Evolutionary conservation across 2,329 filamentous ascomycete species (phyloP).

Genomic region (Colletotrichum zoysiae): DNA sequence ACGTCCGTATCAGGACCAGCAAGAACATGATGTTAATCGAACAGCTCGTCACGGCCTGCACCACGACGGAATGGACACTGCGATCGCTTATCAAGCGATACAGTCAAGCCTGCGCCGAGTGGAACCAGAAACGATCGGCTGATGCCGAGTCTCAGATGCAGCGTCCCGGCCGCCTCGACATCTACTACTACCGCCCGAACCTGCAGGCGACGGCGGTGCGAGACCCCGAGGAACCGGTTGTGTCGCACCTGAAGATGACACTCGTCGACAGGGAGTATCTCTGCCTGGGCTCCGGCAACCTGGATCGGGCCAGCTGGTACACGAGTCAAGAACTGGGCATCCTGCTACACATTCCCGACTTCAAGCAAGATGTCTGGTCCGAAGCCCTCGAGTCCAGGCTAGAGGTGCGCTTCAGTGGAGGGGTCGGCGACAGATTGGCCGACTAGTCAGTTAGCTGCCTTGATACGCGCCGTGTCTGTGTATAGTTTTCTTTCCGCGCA

Average conservation of each 20-base stretch:
- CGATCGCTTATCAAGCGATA: conserved; percentile 70
- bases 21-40: conserved; percentile 81
- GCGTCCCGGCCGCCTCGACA: conserved; percentile 63
- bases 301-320: conserved; percentile 88
- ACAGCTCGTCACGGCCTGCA: conserved; percentile 84
- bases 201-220: conserved; percentile 44
- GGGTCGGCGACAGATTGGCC: conserved; percentile 3
- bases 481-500: not conserved
- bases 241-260: conserved; percentile 83
- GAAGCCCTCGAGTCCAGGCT: conserved; percentile 53
- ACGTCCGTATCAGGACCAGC: conserved; percentile 77
- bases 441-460: conserved; percentile 33
- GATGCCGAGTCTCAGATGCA: conserved; percentile 59
- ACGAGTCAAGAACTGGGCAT: conserved; percentile 88
- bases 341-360: conserved; percentile 61
- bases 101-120: conserved; percentile 46
- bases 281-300: conserved; percentile 83
- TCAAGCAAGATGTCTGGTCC: conserved; percentile 55
- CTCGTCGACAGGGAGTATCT: conserved; percentile 77
- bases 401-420: conserved; percentile 45
- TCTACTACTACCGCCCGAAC: conserved; percentile 69
- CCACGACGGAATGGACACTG: conserved; percentile 76
- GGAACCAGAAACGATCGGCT: conserved; percentile 29
- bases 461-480: not conserved
- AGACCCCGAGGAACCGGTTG: conserved; percentile 70